Evolutionary conservation across 495 filamentous ascomycete species (phyloP).

Genomic region (Clavariopsis aquatica): DNA sequence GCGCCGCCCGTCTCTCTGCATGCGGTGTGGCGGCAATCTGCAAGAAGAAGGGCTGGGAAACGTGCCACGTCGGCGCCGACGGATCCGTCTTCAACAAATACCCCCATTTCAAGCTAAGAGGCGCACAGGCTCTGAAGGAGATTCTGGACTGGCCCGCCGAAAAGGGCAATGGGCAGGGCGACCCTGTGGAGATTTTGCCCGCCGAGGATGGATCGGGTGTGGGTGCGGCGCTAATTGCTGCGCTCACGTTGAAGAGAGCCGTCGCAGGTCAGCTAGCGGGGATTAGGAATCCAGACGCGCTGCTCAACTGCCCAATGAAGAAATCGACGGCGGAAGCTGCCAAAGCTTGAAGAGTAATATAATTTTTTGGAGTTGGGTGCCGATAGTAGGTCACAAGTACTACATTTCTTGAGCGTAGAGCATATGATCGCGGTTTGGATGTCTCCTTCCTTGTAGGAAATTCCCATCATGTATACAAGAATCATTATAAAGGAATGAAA

Average conservation of each 20-base stretch:
- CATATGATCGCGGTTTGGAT: too few relatives aligned
- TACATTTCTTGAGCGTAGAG: too few relatives aligned
- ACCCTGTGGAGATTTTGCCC: constrained; percentile 80
- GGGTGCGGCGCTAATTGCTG: constrained; percentile 93
- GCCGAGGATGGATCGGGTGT: constrained; percentile 96
- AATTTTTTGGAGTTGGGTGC: too few relatives aligned
- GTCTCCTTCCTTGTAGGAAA: too few relatives aligned
- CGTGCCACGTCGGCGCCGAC: constrained; percentile 92
- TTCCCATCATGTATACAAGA: too few relatives aligned
- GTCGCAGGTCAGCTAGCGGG: constrained; percentile 76
- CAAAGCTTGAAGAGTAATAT: too few relatives aligned
- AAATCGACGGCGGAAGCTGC: too few relatives aligned
- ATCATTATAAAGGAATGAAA: too few relatives aligned
- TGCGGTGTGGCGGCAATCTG: constrained; percentile 95
- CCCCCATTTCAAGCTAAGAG: constrained; percentile 91
- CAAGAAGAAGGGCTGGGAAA: constrained; percentile 85
- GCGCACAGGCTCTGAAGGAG: constrained; percentile 84
- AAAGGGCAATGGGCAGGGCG: constrained; percentile 62
- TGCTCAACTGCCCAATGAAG: constrained; percentile 28
- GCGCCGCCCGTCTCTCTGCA: constrained; percentile 86
- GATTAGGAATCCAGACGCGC: constrained; percentile 67
- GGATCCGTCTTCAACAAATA: constrained; percentile 98
- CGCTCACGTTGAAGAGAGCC: constrained; percentile 84
- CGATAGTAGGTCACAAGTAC: too few relatives aligned
- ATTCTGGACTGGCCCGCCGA: constrained; percentile 86